phyloP scores from a whole-genome alignment of 495 filamentous ascomycete species.

The Annulohypoxylon bovei region DNA sequence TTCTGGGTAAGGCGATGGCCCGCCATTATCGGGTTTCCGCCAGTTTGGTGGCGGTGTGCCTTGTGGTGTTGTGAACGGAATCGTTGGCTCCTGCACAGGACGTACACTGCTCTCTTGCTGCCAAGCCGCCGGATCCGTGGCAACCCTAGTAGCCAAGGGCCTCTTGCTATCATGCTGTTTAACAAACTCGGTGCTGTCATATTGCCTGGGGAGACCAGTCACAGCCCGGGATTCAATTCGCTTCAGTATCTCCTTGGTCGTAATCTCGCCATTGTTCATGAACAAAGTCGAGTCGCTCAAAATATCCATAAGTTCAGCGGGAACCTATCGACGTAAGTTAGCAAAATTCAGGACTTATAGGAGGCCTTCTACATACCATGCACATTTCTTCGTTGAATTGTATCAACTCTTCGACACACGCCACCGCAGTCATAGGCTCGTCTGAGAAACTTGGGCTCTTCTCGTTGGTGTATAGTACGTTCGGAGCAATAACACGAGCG shows the following conservation, averaged over 20 bases:
- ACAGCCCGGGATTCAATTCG: constrained; percentile 80
- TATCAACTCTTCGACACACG: constrained; percentile 88
- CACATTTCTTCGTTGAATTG: constrained; percentile 95
- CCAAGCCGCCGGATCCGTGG: constrained; percentile 81
- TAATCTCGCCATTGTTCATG: constrained; percentile 82
- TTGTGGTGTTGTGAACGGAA: constrained; percentile 50
- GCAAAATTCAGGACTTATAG: constrained; percentile 12
- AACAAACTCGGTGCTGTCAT: constrained; percentile 66
- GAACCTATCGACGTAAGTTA: constrained; percentile 70
- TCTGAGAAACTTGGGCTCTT: constrained; percentile 74
- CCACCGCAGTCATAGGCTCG: constrained; percentile 88
- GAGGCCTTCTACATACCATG: constrained; percentile 70
- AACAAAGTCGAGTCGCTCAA: constrained; percentile 85
- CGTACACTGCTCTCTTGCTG: constrained; percentile 83
- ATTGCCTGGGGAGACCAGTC: constrained; percentile 64
- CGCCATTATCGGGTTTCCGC: constrained; percentile 51
- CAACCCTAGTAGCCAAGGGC: constrained; percentile 67
- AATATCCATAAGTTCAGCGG: constrained; percentile 87
- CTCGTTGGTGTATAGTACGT: constrained; percentile 82
- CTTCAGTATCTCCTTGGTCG: constrained; percentile 95
- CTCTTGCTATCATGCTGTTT: constrained; percentile 58
- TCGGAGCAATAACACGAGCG: constrained; percentile 97
- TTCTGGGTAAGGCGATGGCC: constrained; percentile 46
- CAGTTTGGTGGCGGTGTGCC: constrained; percentile 58
- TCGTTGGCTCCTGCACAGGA: constrained; percentile 72